Conservation (phyloP, 441 rosid genomes). For the Adansonia rubrostipa region DNA sequence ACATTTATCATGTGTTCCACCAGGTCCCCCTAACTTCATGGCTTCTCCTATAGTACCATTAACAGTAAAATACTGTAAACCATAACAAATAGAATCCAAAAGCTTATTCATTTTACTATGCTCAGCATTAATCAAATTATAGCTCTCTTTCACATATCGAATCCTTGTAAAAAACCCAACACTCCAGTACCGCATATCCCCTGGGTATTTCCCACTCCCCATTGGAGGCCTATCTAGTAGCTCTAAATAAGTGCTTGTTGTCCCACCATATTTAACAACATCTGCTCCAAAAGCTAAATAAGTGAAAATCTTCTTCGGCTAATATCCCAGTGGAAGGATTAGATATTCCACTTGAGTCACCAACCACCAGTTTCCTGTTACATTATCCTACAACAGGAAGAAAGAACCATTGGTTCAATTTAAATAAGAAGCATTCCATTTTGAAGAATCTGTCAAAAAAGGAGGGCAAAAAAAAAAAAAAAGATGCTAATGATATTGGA, state of each 20-base stretch:
- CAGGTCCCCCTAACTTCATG: not conserved
- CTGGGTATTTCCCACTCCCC: not conserved
- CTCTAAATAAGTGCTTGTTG: not conserved
- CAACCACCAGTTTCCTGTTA: not conserved
- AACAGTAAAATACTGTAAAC: not conserved
- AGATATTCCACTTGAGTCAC: not conserved
- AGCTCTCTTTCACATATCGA: not conserved
- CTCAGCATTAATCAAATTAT: not conserved
- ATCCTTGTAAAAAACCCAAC: not conserved
- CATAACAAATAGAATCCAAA: not conserved
- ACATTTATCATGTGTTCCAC: not conserved
- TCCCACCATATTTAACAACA: not conserved
- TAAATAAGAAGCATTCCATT: not conserved
- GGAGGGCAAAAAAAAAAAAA: no score
- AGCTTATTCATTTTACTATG: not conserved
- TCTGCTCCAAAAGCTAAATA: not conserved
- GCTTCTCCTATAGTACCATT: not conserved
- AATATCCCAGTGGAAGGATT: not conserved
- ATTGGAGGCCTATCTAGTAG: not conserved
- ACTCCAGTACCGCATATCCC: no score
- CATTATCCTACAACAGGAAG: not conserved
- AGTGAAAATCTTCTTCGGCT: not conserved
- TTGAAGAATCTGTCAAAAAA: not conserved
- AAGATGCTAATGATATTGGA: no score
- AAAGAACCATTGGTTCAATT: not conserved